Evolutionary conservation across 495 filamentous ascomycete species (phyloP).

Genomic region (Trichoderma orchidacearum): DNA sequence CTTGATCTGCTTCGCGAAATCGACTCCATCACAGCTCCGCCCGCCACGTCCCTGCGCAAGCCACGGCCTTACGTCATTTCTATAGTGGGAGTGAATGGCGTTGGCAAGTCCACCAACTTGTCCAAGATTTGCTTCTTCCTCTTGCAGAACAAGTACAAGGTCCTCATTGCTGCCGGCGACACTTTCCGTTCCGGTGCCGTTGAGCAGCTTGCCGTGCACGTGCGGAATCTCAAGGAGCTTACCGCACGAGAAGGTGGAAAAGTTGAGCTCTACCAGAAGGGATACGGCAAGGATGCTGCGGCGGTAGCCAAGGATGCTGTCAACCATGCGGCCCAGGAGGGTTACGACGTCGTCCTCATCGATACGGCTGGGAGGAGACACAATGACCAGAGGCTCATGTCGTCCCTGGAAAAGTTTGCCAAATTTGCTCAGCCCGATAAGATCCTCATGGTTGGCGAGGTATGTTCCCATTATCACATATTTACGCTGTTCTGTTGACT

Average conservation of each 20-base stretch:
- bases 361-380: constrained; percentile 92
- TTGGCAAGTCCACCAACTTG: constrained; percentile 93
- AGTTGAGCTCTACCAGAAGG: constrained; percentile 88
- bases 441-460: constrained; percentile 96
- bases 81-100: constrained; percentile 95
- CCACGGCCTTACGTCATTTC: constrained; percentile 87
- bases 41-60: constrained; percentile 36
- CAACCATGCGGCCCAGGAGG: constrained; percentile 53
- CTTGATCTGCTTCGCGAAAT: constrained; percentile 91
- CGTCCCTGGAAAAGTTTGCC: constrained; percentile 87
- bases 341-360: constrained; percentile 88
- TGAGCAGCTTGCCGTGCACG: constrained; percentile 91
- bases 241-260: constrained; percentile 66
- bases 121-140: constrained; percentile 97
- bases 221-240: constrained; percentile 77
- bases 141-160: constrained; percentile 87
- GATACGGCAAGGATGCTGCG: constrained; percentile 94
- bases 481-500: background rate
- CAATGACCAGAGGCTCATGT: constrained; percentile 93
- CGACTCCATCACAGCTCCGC: constrained; percentile 56
- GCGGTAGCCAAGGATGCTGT: constrained; percentile 92
- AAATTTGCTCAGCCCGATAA: constrained; percentile 93
- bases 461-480: constrained; percentile 8
- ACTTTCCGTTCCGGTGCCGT: constrained; percentile 97
- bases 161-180: constrained; percentile 92